phyloP scores from a whole-genome alignment of 179 eudicot genomes.

The Vitellaria paradoxa region DNA sequence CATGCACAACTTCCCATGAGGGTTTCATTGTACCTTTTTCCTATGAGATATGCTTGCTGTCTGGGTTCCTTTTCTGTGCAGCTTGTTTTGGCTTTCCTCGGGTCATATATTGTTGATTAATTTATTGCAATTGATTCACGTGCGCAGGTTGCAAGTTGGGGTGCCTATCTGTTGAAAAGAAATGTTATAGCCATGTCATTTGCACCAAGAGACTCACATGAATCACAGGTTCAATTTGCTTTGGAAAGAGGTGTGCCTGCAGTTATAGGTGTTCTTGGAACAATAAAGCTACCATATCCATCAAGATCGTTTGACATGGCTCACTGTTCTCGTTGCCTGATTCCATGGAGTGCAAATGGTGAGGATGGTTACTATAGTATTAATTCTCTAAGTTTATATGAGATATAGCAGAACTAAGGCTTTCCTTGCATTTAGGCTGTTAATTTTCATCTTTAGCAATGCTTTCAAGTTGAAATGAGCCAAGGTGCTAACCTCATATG shows the following conservation, averaged over 20 bases:
- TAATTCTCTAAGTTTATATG: not conserved
- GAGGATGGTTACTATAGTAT: constrained; percentile 1
- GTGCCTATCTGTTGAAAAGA: constrained; percentile 24
- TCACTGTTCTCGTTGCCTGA: constrained; percentile 32
- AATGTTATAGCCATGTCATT: constrained; percentile 22
- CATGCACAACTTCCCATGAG: not conserved
- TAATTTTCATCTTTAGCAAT: not conserved
- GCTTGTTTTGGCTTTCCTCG: not conserved
- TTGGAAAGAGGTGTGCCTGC: constrained; percentile 22
- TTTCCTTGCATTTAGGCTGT: constrained; percentile 4
- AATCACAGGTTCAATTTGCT: constrained; percentile 26
- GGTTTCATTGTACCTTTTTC: not conserved
- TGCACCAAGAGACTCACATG: constrained; percentile 27
- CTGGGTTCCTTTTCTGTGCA: not conserved
- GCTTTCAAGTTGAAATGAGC: not conserved
- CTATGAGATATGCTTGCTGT: not conserved
- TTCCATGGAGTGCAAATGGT: constrained; percentile 32
- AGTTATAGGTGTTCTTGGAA: constrained; percentile 33
- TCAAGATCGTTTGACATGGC: constrained; percentile 33
- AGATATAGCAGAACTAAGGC: not conserved
- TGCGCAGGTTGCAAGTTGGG: constrained; percentile 31
- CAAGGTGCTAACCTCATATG: not conserved
- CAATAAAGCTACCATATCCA: constrained; percentile 32
- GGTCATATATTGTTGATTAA: not conserved
- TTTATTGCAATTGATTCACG: not conserved